Evolutionary conservation across 2,329 filamentous ascomycete genomes (phyloP).

Genomic region (Colletotrichum brevisporum): DNA sequence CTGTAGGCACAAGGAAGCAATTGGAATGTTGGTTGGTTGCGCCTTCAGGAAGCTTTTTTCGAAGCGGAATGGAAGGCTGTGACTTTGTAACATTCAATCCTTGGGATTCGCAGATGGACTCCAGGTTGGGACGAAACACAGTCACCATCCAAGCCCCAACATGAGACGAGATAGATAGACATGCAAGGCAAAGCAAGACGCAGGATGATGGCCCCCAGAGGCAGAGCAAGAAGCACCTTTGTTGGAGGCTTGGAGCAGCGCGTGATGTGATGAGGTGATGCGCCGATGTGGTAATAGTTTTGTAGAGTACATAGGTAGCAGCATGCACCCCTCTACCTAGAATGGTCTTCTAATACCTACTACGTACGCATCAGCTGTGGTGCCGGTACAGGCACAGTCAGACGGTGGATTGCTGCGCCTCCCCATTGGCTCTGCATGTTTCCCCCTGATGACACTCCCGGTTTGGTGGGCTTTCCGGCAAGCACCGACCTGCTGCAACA

Average conservation of each 20-base stretch:
- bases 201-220: neutral
- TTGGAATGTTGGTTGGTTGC: constrained; percentile 15
- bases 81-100: neutral
- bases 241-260: neutral
- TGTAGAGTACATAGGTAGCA: no score
- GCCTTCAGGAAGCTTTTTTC: constrained; percentile 6
- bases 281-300: no score
- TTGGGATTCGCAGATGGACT: neutral
- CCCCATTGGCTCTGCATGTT: constrained; percentile 26
- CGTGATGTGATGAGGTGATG: constrained; percentile 17
- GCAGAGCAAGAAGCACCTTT: neutral
- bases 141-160: constrained; percentile 7
- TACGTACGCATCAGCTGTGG: no score
- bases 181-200: neutral
- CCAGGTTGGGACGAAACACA: constrained; percentile 9
- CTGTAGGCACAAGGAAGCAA: no score
- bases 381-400: neutral
- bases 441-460: constrained; percentile 26
- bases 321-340: no score
- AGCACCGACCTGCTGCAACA: constrained; percentile 25
- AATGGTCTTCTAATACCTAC: no score
- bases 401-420: constrained; percentile 7
- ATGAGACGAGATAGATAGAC: neutral
- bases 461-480: constrained; percentile 31
- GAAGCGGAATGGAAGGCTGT: constrained; percentile 13